phyloP scores from a whole-genome alignment of 169 alveolate genomes.

The Ichthyophthirius multifiliis region DNA sequence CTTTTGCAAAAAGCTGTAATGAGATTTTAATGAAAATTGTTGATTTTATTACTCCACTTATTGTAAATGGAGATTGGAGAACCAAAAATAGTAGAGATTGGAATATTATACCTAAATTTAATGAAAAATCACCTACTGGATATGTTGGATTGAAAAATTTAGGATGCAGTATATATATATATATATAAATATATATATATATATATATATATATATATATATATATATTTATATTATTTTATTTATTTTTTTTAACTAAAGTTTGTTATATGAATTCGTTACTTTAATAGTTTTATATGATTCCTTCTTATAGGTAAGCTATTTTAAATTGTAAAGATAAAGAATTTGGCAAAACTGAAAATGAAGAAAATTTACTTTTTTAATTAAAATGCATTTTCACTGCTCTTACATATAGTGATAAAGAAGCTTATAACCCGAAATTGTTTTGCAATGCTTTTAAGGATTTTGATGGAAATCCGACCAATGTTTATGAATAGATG shows the following conservation, averaged over 20 bases:
- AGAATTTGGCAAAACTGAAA: neutral
- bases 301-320: conserved; percentile 94
- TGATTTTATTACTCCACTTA: conserved; percentile 14
- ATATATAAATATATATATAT: neutral
- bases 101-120: conserved; percentile 43
- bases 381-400: conserved; percentile 67
- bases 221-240: conserved; percentile 28
- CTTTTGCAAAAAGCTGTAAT: neutral
- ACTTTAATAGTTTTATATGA: conserved; percentile 95
- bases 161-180: conserved; percentile 84
- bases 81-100: conserved; percentile 57
- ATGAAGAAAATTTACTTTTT: conserved; percentile 54
- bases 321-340: conserved; percentile 57
- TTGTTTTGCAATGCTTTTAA: conserved; percentile 64
- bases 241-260: neutral
- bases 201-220: conserved; percentile 2
- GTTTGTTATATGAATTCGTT: conserved; percentile 99
- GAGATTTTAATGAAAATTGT: conserved; percentile 13
- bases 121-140: conserved; percentile 87
- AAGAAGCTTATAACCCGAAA: conserved; percentile 63
- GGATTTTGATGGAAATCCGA: conserved; percentile 68
- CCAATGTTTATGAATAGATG: conserved; percentile 80
- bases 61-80: conserved; percentile 60
- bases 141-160: conserved; percentile 94
- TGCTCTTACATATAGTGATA: conserved; percentile 60